These are phyloP conservation scores for Wickerhamomyces alni DNA, from an alignment of 805 yeast genomes.

Conservation along the genomic window DNA sequence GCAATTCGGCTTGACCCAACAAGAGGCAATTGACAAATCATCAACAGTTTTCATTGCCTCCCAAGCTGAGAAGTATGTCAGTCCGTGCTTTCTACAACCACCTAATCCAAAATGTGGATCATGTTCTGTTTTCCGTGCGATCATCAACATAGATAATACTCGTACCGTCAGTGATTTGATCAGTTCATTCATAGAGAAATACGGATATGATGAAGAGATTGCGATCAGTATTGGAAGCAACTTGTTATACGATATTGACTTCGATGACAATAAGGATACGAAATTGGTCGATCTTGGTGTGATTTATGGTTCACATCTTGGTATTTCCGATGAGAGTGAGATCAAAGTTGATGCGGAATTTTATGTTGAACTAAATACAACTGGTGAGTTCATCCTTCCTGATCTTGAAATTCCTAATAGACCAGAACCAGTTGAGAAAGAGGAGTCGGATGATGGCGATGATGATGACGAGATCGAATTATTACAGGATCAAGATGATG, in stretches of 20 bases:
- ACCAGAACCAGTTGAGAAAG: slow-evolving; percentile 15
- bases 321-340: slow-evolving; percentile 80
- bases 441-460: slow-evolving; percentile 20
- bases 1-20: slow-evolving; percentile 30
- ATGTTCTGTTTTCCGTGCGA: slow-evolving; percentile 51
- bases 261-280: slow-evolving; percentile 64
- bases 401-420: slow-evolving; percentile 27
- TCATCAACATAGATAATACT: slow-evolving; percentile 31
- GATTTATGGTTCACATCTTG: slow-evolving; percentile 52
- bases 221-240: slow-evolving; percentile 50
- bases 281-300: slow-evolving; percentile 50
- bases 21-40: slow-evolving; percentile 29
- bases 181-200: slow-evolving; percentile 38
- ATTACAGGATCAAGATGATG: slow-evolving; percentile 12
- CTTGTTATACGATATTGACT: slow-evolving; percentile 79
- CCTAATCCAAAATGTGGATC: slow-evolving; percentile 74
- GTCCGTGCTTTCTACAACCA: slow-evolving; percentile 51
- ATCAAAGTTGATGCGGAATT: slow-evolving; percentile 56
- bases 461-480: slow-evolving; percentile 14
- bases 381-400: slow-evolving; percentile 24
- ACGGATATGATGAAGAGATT: slow-evolving; percentile 48
- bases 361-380: slow-evolving; percentile 32
- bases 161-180: slow-evolving; percentile 47
- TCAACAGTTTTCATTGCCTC: slow-evolving; percentile 47
- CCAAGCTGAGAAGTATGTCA: slow-evolving; percentile 56